These are phyloP conservation scores for Cyamopsis tetragonoloba DNA, from an alignment of 306 rosid genomes.

Conservation along the genomic window DNA sequence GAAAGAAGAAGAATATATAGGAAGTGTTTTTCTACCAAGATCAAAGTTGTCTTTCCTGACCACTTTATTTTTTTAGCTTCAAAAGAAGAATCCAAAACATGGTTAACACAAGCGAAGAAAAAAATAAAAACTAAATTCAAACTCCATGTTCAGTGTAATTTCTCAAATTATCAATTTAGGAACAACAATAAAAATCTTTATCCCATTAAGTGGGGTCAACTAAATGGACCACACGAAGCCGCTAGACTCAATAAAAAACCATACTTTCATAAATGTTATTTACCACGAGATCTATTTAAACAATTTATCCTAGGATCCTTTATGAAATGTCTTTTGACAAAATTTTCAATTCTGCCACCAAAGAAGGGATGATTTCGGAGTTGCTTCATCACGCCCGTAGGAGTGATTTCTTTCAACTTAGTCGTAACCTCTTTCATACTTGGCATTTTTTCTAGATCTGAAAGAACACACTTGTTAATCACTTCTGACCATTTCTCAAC, in stretches of 20 bases:
- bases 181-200: neutral
- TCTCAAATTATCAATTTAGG: neutral
- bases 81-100: constrained; percentile 17
- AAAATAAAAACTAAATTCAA: constrained; percentile 18
- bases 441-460: constrained; percentile 51
- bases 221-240: too few relatives aligned
- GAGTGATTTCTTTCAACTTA: constrained; percentile 63
- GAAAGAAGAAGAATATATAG: neutral
- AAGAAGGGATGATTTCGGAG: constrained; percentile 77
- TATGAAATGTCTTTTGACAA: constrained; percentile 45
- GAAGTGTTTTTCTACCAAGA: too few relatives aligned
- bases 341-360: constrained; percentile 98
- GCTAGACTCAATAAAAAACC: too few relatives aligned
- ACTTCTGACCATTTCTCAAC: constrained; percentile 49
- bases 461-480: constrained; percentile 51
- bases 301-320: too few relatives aligned
- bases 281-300: too few relatives aligned
- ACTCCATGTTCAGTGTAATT: constrained; percentile 24
- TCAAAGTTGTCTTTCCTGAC: neutral
- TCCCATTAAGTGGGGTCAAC: too few relatives aligned
- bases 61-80: constrained; percentile 15
- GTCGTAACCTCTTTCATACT: constrained; percentile 54
- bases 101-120: neutral
- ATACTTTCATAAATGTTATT: too few relatives aligned
- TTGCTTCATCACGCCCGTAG: constrained; percentile 67